Percentiles rank a stretch among this genome's conserved stretches.
These are phyloP conservation scores for Penicillium psychrosexuale DNA, from an alignment of 2,329 filamentous ascomycete genomes.

Conservation along the genomic window DNA sequence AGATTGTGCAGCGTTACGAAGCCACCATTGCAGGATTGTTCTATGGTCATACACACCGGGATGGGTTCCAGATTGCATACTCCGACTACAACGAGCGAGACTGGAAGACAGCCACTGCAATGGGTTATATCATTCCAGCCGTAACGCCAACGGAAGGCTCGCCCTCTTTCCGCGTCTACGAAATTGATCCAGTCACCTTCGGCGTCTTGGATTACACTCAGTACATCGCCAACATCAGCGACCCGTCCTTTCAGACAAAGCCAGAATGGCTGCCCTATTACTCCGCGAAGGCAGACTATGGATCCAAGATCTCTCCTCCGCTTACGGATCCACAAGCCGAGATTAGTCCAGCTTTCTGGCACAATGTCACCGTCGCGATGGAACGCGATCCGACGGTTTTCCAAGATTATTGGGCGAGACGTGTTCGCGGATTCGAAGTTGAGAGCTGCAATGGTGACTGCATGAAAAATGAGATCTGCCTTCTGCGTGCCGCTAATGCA, in stretches of 20 bases:
- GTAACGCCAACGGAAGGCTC: slow-evolving; percentile 56
- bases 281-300: slow-evolving; percentile 56
- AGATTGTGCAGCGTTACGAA: slow-evolving; percentile 54
- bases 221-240: slow-evolving; percentile 54
- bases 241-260: slow-evolving; percentile 44
- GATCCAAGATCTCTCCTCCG: slow-evolving; percentile 45
- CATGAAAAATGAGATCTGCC: slow-evolving; percentile 50
- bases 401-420: slow-evolving; percentile 48
- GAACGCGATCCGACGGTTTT: slow-evolving; percentile 47
- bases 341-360: slow-evolving; percentile 59
- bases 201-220: slow-evolving; percentile 54
- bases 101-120: slow-evolving; percentile 46
- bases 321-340: slow-evolving; percentile 41
- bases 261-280: slow-evolving; percentile 58
- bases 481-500: slow-evolving; percentile 51
- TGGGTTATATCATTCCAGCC: slow-evolving; percentile 55
- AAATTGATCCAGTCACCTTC: slow-evolving; percentile 57
- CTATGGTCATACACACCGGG: slow-evolving; percentile 57
- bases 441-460: slow-evolving; percentile 46
- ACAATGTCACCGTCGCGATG: slow-evolving; percentile 53
- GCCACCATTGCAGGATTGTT: slow-evolving; percentile 56
- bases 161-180: slow-evolving; percentile 58
- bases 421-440: slow-evolving; percentile 48
- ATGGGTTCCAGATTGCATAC: slow-evolving; percentile 58
- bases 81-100: slow-evolving; percentile 45